A percentile compares a stretch with the other conserved stretches of the same genome.
phyloP scores from a whole-genome alignment of 805 yeast genomes.

The Aciculoconidium aculeatum region DNA sequence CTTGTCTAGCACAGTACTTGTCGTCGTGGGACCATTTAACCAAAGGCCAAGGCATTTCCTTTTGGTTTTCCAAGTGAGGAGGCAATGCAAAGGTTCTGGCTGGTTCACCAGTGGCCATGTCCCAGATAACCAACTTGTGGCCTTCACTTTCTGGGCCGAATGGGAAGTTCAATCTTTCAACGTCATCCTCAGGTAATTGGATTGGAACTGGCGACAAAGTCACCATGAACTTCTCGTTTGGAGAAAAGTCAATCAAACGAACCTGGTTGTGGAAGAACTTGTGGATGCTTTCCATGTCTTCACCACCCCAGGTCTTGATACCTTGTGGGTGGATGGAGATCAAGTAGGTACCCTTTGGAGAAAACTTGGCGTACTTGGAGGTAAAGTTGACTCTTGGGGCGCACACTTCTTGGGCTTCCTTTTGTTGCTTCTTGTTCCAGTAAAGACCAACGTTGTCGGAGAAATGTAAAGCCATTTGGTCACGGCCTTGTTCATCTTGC shows the following conservation, averaged over 20 bases:
- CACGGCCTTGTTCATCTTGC: conserved; percentile 82
- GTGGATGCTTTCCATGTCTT: conserved; percentile 61
- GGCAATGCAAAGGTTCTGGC: conserved; percentile 88
- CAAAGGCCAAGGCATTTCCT: conserved; percentile 89
- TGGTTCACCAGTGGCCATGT: conserved; percentile 73
- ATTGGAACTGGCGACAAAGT: conserved; percentile 88
- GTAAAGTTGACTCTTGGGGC: conserved; percentile 85
- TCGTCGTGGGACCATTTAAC: conserved; percentile 94
- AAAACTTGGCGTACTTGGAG: conserved; percentile 78
- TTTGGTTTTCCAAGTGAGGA: conserved; percentile 58
- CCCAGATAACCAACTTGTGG: conserved; percentile 92
- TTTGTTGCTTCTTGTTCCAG: conserved; percentile 75
- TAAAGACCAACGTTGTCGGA: conserved; percentile 76
- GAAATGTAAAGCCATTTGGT: conserved; percentile 77
- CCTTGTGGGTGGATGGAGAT: conserved; percentile 91
- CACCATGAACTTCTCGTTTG: conserved; percentile 83
- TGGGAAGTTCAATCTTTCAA: conserved; percentile 66
- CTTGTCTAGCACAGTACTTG: conserved; percentile 89
- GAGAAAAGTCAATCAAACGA: conserved; percentile 85
- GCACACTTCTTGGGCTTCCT: conserved; percentile 67
- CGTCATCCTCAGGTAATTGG: conserved; percentile 52
- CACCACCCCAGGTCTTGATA: conserved; percentile 95
- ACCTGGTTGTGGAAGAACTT: conserved; percentile 88
- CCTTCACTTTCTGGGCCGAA: conserved; percentile 87
- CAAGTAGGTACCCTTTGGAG: conserved; percentile 88